Evolutionary conservation across 1,284 basidiomycete genomes (phyloP).

Genomic region (Ceraceosorus guamensis): DNA sequence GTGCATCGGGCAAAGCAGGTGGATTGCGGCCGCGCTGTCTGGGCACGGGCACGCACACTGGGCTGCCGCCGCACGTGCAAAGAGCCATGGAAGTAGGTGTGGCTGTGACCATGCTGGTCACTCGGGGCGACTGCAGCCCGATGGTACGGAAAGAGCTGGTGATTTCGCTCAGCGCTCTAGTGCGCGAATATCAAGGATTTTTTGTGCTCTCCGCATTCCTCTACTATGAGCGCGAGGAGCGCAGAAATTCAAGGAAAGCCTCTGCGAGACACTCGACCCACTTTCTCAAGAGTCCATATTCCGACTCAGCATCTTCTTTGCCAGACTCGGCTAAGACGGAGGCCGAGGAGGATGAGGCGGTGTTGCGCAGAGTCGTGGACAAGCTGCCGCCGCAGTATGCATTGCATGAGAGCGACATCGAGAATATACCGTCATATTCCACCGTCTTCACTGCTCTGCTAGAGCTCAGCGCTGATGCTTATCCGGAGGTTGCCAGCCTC

Average conservation of each 20-base stretch:
- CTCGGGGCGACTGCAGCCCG: conserved; percentile 88
- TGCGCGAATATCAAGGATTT: conserved; percentile 91
- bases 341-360: conserved; percentile 53
- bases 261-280: conserved; percentile 51
- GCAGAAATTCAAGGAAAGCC: conserved; percentile 12
- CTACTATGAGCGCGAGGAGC: conserved; percentile 71
- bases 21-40: conserved; percentile 54
- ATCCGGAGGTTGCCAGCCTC: conserved; percentile 81
- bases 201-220: conserved; percentile 93
- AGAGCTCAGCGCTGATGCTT: conserved; percentile 85
- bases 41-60: conserved; percentile 75
- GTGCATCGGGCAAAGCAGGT: conserved; percentile 2
- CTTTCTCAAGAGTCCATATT: too few species aligned
- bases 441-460: conserved; percentile 83
- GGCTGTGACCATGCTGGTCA: conserved; percentile 57
- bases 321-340: not conserved
- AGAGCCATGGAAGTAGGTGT: conserved; percentile 56
- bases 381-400: conserved; percentile 58
- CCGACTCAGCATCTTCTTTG: too few species aligned
- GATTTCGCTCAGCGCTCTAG: conserved; percentile 81
- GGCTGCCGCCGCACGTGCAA: conserved; percentile 66
- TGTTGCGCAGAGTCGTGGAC: conserved; percentile 63
- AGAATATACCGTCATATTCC: conserved; percentile 75
- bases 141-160: conserved; percentile 93
- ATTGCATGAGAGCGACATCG: conserved; percentile 70